A percentile compares a stretch with the other conserved stretches of the same genome.
Conservation (phyloP, 345 rosid genomes). For the Citrus hindsii region DNA sequence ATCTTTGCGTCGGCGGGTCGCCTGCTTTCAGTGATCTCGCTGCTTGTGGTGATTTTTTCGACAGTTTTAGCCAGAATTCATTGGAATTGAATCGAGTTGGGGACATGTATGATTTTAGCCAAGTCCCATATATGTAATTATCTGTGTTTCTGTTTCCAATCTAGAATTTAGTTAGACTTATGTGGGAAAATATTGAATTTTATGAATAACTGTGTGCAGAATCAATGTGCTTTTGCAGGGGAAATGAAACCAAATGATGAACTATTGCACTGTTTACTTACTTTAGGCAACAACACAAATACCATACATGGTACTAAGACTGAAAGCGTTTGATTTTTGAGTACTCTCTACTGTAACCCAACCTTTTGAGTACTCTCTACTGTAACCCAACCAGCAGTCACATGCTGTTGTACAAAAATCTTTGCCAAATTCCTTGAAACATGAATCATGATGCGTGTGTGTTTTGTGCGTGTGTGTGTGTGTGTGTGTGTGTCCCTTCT, state of each 20-base stretch:
- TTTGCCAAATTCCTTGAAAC: not conserved
- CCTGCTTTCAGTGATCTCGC: slow-evolving; percentile 35
- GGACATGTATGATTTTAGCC: slow-evolving; percentile 32
- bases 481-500: not conserved
- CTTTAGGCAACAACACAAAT: not conserved
- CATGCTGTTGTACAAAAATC: not conserved
- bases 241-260: not conserved
- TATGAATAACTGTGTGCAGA: slow-evolving; percentile 4
- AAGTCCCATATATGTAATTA: slow-evolving; percentile 34
- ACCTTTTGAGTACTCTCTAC: not conserved
- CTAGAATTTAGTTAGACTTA: slow-evolving; percentile 7
- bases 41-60: slow-evolving; percentile 33
- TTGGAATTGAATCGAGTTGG: slow-evolving; percentile 27
- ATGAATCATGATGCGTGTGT: not conserved
- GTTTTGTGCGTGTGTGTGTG: not conserved
- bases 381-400: not conserved
- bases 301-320: not conserved
- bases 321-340: not conserved
- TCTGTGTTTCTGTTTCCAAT: slow-evolving; percentile 16
- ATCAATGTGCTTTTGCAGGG: not conserved
- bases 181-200: not conserved
- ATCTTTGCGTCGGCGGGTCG: slow-evolving; percentile 19
- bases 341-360: not conserved
- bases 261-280: not conserved
- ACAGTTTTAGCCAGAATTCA: slow-evolving; percentile 37